Conservation (phyloP, 208 protist species). For the Leishmania amazonensis region DNA sequence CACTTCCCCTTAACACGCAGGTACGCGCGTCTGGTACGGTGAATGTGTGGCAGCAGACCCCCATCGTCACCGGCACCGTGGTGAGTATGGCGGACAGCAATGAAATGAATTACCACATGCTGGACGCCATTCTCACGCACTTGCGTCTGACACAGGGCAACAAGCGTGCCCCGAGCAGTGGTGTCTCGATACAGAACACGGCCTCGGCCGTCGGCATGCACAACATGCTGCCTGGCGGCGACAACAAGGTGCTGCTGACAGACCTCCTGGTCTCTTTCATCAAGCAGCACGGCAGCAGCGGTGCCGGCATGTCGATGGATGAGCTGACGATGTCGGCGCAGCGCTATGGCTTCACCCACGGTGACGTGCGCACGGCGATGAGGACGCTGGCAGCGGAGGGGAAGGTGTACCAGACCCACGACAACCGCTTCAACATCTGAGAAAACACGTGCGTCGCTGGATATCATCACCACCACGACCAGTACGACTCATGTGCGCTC, state of each 20-base stretch:
- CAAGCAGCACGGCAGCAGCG: conserved; percentile 56
- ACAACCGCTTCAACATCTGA: conserved; percentile 85
- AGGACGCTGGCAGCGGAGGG: conserved; percentile 73
- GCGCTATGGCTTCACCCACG: conserved; percentile 66
- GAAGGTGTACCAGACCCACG: conserved; percentile 85
- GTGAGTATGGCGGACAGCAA: conserved; percentile 85
- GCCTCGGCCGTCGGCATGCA: conserved; percentile 55
- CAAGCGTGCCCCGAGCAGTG: conserved; percentile 26
- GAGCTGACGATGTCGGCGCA: conserved; percentile 68
- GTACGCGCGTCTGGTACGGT: conserved; percentile 85
- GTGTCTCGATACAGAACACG: conserved; percentile 58
- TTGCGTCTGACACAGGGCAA: conserved; percentile 80
- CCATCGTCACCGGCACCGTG: conserved; percentile 86
- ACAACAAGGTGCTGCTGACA: conserved; percentile 71
- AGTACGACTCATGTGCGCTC: not conserved
- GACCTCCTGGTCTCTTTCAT: conserved; percentile 80
- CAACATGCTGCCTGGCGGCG: conserved; percentile 76
- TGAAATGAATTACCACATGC: conserved; percentile 88
- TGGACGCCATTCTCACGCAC: conserved; percentile 89
- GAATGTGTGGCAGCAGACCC: conserved; percentile 87
- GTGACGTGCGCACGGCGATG: conserved; percentile 74
- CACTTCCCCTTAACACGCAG: conserved; percentile 75
- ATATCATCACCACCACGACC: not conserved
- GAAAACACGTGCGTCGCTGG: not conserved
- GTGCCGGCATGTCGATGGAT: conserved; percentile 78